Base-by-base conservation (phyloP, 495 filamentous ascomycete genomes). In the Penicillium tannophilum region DNA sequence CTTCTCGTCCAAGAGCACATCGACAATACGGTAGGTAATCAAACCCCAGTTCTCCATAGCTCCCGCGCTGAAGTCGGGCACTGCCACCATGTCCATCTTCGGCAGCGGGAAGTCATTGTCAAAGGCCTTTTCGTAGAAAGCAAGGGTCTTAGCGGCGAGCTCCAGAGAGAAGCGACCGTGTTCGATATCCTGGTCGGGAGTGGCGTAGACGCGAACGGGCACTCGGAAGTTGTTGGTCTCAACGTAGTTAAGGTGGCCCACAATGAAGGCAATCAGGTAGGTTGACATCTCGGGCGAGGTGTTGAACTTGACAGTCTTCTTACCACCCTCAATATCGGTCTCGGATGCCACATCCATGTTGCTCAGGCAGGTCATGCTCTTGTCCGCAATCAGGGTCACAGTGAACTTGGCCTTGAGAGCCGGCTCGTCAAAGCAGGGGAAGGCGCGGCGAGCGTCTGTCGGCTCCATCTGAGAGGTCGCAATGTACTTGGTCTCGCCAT, bases 31-130 rank as follows among this genome's bases (percentile, higher is more conserved):
- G 78, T 97, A 98, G 19, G 93, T 98, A 59, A 98, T 86, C 55
- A 98, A 76, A 67, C 94, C 94, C 94, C 94, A 98, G 76, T 98
- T 98, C 83, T 98, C 94, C 94, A 98, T 98, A 52, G 94, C 94
- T 54, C 92, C 94, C 26, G 91, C 89, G 58, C 83, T 86, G 71
- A 97, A 97, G 72, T 98, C 93, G 24, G 93, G 94, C 70, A 98
- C 91, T 50, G 93, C 94, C 64, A 97, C 89, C 89, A 97, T 94
- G 76, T 98, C 94, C 92, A 97, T 96, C 81, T 98, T 98, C n/a
- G 81, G 79, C 47, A 84, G 64, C 2, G 81, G 81, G 67, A 81
- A 81, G 7, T 77, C 70, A 58, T 63, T 81, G 51, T 83, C 77
- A 55, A 85, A 84, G 19, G 82, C 77, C 71, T 79, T 81, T 61